A percentile compares a stretch with the other conserved stretches of the same genome.
Evolutionary conservation across 2,329 filamentous ascomycete genomes (phyloP).

Genomic region (Aaosphaeria arxii): DNA sequence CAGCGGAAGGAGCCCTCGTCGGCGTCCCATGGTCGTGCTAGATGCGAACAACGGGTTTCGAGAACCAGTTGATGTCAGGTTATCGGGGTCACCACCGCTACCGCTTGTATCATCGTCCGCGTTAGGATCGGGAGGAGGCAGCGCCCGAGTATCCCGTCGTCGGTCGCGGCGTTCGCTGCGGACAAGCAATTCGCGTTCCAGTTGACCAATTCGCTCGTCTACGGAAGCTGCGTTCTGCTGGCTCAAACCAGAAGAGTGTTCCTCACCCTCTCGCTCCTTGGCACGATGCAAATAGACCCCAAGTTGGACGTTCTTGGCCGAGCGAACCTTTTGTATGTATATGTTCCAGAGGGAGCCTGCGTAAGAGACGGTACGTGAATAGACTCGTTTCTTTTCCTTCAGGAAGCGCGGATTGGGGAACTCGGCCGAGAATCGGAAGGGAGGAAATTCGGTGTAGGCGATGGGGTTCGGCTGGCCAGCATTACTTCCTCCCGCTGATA

Average conservation of each 20-base stretch:
- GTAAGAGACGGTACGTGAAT: slow-evolving; percentile 59
- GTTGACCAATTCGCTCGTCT: slow-evolving; percentile 52
- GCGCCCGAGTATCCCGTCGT: slow-evolving; percentile 22
- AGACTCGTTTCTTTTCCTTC: slow-evolving; percentile 59
- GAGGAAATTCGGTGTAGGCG: slow-evolving; percentile 54
- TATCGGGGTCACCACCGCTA: slow-evolving; percentile 46
- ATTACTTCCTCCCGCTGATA: slow-evolving; percentile 34
- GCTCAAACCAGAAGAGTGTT: slow-evolving; percentile 36
- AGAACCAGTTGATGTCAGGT: slow-evolving; percentile 24
- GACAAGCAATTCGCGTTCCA: slow-evolving; percentile 53
- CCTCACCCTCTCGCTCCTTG: slow-evolving; percentile 53
- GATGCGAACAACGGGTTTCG: slow-evolving; percentile 20
- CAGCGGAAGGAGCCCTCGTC: slow-evolving; percentile 12
- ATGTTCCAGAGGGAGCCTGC: slow-evolving; percentile 60
- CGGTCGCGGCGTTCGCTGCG: slow-evolving; percentile 37
- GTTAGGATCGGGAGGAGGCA: slow-evolving; percentile 15
- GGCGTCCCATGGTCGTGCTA: slow-evolving; percentile 12
- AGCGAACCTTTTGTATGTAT: slow-evolving; percentile 59
- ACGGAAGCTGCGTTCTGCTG: slow-evolving; percentile 44
- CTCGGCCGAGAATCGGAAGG: slow-evolving; percentile 58
- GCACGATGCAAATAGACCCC: slow-evolving; percentile 59
- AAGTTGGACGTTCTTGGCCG: slow-evolving; percentile 54
- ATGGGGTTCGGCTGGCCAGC: slow-evolving; percentile 38
- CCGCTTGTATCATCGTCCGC: slow-evolving; percentile 43
- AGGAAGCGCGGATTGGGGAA: slow-evolving; percentile 55